Evolutionary conservation across 192 early-diverging fungal species (phyloP).

Genomic region (Funneliformis geosporum): DNA sequence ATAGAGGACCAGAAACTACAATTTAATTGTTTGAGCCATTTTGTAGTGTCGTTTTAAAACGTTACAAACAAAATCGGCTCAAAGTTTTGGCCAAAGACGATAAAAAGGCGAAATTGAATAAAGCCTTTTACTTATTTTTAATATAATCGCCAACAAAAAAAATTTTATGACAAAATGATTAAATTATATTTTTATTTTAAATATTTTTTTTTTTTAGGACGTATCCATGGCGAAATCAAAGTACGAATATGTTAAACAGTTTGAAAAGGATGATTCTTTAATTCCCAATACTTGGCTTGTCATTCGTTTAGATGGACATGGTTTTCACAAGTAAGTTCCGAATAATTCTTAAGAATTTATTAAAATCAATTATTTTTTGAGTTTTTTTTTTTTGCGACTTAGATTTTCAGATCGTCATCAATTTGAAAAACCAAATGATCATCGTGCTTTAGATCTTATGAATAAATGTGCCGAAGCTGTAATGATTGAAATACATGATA

Average conservation of each 20-base stretch:
- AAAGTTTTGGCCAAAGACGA: slow-evolving; percentile 2
- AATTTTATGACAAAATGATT: background rate
- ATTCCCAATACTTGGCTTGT: slow-evolving; percentile 89
- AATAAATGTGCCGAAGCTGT: slow-evolving; percentile 76
- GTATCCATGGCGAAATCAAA: slow-evolving; percentile 85
- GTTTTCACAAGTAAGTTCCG: slow-evolving; percentile 71
- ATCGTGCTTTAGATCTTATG: slow-evolving; percentile 78
- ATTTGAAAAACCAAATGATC: slow-evolving; percentile 80
- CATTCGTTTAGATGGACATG: slow-evolving; percentile 89
- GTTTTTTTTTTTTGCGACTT: background rate
- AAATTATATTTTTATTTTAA: too few relatives aligned
- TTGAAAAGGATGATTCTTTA: slow-evolving; percentile 76
- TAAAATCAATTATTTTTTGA: too few relatives aligned
- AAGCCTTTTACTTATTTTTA: background rate
- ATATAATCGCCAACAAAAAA: background rate
- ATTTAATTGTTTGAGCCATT: background rate
- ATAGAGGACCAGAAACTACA: background rate
- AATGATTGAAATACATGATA: slow-evolving; percentile 80
- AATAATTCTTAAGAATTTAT: background rate
- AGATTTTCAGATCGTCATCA: slow-evolving; percentile 78
- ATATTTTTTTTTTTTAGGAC: too few relatives aligned
- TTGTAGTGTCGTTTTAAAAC: too few relatives aligned
- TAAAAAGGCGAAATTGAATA: slow-evolving; percentile 14
- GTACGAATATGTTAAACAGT: slow-evolving; percentile 88
- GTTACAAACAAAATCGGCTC: background rate